Evolutionary conservation across 2,329 filamentous ascomycete genomes (phyloP), one percentile per base, ranked within the genome.

Genomic region (Ascochyta fabae): DNA sequence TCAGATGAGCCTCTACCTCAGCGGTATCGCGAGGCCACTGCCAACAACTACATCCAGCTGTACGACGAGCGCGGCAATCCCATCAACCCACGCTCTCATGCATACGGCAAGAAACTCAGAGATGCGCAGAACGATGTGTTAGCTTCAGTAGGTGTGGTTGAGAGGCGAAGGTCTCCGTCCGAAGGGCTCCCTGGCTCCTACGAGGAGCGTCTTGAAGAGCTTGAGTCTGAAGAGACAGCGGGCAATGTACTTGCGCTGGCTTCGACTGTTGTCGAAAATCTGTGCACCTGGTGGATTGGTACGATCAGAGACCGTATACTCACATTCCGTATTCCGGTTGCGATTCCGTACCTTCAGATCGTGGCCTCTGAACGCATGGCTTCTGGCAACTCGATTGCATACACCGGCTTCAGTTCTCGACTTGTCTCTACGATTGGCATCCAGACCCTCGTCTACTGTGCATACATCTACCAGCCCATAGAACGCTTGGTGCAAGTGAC

Each of bases 121-220:
- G 72, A 75, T 48, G 79, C 80, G 7, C 77, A 80, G 51, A 82
- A 82, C 41, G 78, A 80, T 59, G 75, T 81, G 1, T 71, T 81
- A 5, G 77, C 75, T 19, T 75, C 79, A 0, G 77, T 81, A 9
- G 80, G 79, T 19, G 78, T 81, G 1, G 77, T 81, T 0, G 78
- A 80, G 61, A 69, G 76, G 53, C 76, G 68, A 9, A 61, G 49
- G 15, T 64, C 67, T 24, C 67, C 67, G 4, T 61, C 64, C 15
- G 60, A 68, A 16, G 62, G 58, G 7, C 64, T 72, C 23, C 66
- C 70, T 5, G 68, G 67, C 33, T 60, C 68, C 3, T 69, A 65
- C 31, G 61, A 69, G 41, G 63, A 70, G 26, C 67, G 65, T 13
- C 24, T 73, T n/a, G 64, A 70, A 19, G 50, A 63, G 47, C 59